Evolutionary conservation across 2,329 filamentous ascomycete species (phyloP), one percentile per base, ranked within the genome.

Genomic region (Knufia fluminis): DNA sequence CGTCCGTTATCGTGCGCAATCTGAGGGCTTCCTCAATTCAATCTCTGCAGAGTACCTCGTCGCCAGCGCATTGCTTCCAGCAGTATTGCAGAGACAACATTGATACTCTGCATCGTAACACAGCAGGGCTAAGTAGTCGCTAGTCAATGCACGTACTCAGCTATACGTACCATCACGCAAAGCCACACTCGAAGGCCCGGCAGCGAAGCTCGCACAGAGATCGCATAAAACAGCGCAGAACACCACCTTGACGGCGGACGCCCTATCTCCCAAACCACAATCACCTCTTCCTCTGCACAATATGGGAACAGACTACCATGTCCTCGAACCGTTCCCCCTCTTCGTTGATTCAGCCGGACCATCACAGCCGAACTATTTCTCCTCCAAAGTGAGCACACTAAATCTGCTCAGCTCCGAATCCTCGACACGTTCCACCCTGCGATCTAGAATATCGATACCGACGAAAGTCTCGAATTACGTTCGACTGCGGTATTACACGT

Each of bases 401-500:
- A 54, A 56, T 39, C 48, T 58, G 8, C 49, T 59, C 10, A 49
- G 51, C 32, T 44, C 54, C 17, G 51, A 50, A 12, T 51, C 36
- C 22, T 50, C 49, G 3, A n/a, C 16, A 6, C 9, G 44, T 2
- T 49, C 48, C 8, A 33, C 41, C 20, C 3, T 52, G 16, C 32
- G 49, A n/a, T 49, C 46, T 12, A 42, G 50, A 19, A 50, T 53
- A 41, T 54, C 50, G 2, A 43, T 57, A 49, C 44, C 52, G 19
- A 28, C 41, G 10, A 58, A 57, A 38, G 35, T 59, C 12, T 52
- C 54, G 2, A 55, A 54, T 23, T 54, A 59, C 31, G 9, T 97
- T 59, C 82, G 88, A 68, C 80, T 90, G 68, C 97, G 97, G 77
- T 83, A 90, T 66, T 96, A 97, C 74, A 92, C 96, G 74, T 89